Evolutionary conservation across 306 rosid species (phyloP), one percentile per base, ranked within the genome.

Genomic region (Lotus japonicus): DNA sequence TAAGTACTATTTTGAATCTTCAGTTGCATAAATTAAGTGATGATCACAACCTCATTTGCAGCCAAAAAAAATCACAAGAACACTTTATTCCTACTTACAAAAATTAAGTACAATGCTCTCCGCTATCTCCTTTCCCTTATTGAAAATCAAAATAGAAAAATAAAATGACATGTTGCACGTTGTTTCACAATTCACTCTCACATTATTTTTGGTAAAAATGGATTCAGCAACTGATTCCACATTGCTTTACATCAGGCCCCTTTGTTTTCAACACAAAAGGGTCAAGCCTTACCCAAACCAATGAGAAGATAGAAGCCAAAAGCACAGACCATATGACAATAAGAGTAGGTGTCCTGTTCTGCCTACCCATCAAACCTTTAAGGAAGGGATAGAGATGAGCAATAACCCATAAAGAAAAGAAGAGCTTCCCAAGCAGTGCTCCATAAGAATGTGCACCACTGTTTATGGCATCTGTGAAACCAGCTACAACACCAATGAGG

Each of bases 341-440:
- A 71, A 92, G 88, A 15, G 96, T 92, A 6, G 98, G 98, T 48
- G 98, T 90, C 55, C 97, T 70, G 86, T 92, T 92, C 79, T 94
- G 97, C 58, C 97, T 73, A 51, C 98, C 98, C 98, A 88, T 90
- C 14, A 94, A 74, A 63, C 98, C 98, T 68, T 94, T 94, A 54
- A 94, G 98, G 89, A 94, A 94, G 33, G 98, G 98, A 63, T 94
- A 94, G 45, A 94, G 82, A 81, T 94, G 98, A 54, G 87, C 81
- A 71, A 94, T 83, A 70, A 94, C 98, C 98, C 98, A 94, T 36
- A 85, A 81, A 50, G 98, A 75, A 14, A 94, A 94, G 84, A 94
- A 94, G 66, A 90, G 95, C 81, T 94, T 94, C 57, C 98, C 98
- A 81, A 94, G 85, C 35, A 94, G 64, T 49, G 90, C 85, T 10